Base-by-base conservation (phyloP, 208 protist species). In the Wallacemonas sp. region DNA sequence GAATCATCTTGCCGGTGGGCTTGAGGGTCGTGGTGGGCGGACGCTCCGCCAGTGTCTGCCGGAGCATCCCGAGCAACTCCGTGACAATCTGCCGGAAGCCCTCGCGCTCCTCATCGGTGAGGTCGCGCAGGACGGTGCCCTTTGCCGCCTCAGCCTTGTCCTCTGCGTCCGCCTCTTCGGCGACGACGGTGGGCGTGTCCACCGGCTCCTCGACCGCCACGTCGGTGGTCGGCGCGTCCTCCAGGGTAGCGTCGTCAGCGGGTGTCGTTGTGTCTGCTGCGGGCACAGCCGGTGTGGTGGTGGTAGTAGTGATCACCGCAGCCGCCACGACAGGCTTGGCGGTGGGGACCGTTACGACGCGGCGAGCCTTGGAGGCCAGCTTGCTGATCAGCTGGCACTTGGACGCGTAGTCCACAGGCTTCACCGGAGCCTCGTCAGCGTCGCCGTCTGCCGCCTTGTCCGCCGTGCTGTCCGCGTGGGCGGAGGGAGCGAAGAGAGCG, bases 331-430 rank as follows among this genome's bases (percentile, higher is more conserved):
- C 14, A 3, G 52, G 10, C 20, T 67, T 67, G 10, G 65, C 44
- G 38, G 61, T 31, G 2, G 23, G 72, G 26, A 3, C 23, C 36
- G 71, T 75, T 46, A 73, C 77, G 20, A 84, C 39, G 16, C 89
- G 86, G 0, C 90, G 82, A 18, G 78, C 70, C 66, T 93, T 95
- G n/a, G 90, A 95, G 16, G 90, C 63, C 14, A 93, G 57, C 71
- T 93, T 93, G 61, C 84, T 84, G 28, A 93, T 77, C 12, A 95
- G 65, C 54, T 87, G 89, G 63, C 85, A 93, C 61, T 74, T 70
- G 11, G 49, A 20, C 8, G 81, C 76, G 57, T 91, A 93, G 45
- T 79, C 75, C 20, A 84, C 65, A 16, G 50, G 41, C 3, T 45
- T 16, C 11, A 12, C 20, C 14, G 42, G 38, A 16, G 45, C 26